Evolutionary conservation across 139 green algal genomes (phyloP).

Genomic region (Volvox africanus): DNA sequence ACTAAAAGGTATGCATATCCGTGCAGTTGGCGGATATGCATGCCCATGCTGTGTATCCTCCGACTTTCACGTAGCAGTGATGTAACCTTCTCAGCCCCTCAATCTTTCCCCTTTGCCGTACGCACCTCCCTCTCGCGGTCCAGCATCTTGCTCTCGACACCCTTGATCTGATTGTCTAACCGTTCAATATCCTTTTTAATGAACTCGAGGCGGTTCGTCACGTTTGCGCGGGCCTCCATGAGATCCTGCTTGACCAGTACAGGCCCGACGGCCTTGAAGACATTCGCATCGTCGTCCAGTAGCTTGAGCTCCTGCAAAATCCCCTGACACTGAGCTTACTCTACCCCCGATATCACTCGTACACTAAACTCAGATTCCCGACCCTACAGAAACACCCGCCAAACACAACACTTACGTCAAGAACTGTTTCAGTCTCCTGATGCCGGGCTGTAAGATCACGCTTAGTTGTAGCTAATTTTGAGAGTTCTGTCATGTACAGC

Average conservation of each 20-base stretch:
- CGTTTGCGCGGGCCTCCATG: constrained; percentile 89
- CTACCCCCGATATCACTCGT: no score
- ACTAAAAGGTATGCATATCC: not conserved
- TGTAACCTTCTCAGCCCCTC: no score
- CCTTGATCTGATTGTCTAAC: constrained; percentile 63
- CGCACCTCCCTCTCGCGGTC: constrained; percentile 68
- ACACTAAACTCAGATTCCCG: no score
- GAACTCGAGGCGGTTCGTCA: constrained; percentile 92
- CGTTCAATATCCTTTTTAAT: constrained; percentile 74
- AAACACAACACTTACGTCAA: constrained; percentile 38
- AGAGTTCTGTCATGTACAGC: constrained; percentile 24
- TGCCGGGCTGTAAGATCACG: constrained; percentile 44
- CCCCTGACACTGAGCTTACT: no score
- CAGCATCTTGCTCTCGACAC: constrained; percentile 61
- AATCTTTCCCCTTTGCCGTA: not conserved
- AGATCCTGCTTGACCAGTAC: constrained; percentile 87
- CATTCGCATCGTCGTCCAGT: constrained; percentile 81
- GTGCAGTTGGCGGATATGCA: no score
- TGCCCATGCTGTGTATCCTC: no score
- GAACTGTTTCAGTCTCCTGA: constrained; percentile 57
- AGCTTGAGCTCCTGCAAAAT: constrained; percentile 81
- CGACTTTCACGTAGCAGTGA: no score
- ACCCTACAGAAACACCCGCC: not conserved
- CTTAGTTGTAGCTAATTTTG: constrained; percentile 34
- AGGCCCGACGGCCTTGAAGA: constrained; percentile 94